Evolutionary conservation across 1,139 yeast species (phyloP).

Genomic region (Meyerozyma carpophila): DNA sequence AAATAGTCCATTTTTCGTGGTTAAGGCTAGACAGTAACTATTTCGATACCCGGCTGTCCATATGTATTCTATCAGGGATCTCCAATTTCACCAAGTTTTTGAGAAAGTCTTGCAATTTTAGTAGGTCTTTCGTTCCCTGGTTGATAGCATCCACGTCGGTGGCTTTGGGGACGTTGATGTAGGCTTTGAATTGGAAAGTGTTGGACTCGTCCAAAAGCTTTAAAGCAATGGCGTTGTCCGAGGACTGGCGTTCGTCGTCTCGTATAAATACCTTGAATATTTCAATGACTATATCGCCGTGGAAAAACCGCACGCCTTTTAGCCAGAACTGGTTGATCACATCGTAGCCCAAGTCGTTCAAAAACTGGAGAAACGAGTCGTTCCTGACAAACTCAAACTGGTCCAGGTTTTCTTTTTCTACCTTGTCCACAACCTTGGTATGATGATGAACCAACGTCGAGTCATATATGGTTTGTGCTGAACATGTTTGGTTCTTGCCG

Average conservation of each 20-base stretch:
- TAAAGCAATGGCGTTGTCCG: constrained; percentile 25
- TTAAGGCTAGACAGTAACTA: constrained; percentile 4
- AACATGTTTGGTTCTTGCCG: constrained; percentile 63
- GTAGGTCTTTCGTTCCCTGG: constrained; percentile 58
- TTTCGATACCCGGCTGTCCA: constrained; percentile 59
- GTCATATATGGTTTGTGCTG: constrained; percentile 64
- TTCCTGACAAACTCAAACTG: constrained; percentile 10
- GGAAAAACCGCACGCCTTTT: constrained; percentile 60
- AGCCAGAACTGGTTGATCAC: constrained; percentile 61
- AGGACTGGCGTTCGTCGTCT: constrained; percentile 25
- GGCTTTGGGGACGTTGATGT: constrained; percentile 61
- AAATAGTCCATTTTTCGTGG: constrained; percentile 8
- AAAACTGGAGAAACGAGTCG: constrained; percentile 41
- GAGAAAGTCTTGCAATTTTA: constrained; percentile 58
- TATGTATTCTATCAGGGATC: constrained; percentile 71
- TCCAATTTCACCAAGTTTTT: constrained; percentile 61
- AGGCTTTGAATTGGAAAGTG: constrained; percentile 59
- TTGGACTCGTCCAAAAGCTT: constrained; percentile 51
- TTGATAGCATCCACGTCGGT: constrained; percentile 74
- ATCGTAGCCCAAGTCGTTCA: constrained; percentile 69
- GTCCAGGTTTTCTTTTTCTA: constrained; percentile 1
- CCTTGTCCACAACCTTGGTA: constrained; percentile 14
- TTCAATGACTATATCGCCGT: constrained; percentile 60
- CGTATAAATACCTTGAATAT: constrained; percentile 46
- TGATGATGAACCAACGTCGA: constrained; percentile 52